These are phyloP conservation scores for Holtermannia corniformis DNA, from an alignment of 768 basidiomycete genomes.

Conservation along the genomic window DNA sequence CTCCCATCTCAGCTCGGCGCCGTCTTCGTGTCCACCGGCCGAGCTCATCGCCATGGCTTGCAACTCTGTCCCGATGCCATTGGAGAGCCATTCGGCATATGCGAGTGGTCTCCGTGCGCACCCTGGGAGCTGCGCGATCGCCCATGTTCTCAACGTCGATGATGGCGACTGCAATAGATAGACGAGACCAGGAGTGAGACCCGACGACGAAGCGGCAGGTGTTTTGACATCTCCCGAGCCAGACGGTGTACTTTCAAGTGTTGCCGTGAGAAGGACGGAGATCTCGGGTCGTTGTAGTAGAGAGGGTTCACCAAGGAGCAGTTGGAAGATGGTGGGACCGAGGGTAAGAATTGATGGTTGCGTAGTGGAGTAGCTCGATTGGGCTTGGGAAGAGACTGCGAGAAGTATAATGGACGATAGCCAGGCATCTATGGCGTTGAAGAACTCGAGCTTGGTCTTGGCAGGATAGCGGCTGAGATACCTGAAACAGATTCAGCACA, in stretches of 20 bases:
- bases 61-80: constrained; percentile 21
- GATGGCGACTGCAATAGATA: constrained; percentile 13
- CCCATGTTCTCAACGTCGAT: constrained; percentile 11
- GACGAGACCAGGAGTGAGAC: constrained; percentile 13
- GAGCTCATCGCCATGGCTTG: constrained; percentile 9
- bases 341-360: constrained; percentile 11
- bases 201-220: constrained; percentile 2
- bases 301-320: constrained; percentile 24
- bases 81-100: constrained; percentile 24
- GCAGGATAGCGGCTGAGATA: constrained; percentile 63
- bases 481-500: constrained; percentile 42
- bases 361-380: constrained; percentile 41
- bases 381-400: constrained; percentile 44
- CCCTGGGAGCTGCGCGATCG: constrained; percentile 14
- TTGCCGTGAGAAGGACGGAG: constrained; percentile 8
- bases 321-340: constrained; percentile 18
- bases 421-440: constrained; percentile 56
- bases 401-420: constrained; percentile 51
- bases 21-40: not conserved
- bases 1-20: constrained; percentile 9
- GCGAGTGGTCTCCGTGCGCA: constrained; percentile 15
- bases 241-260: not conserved
- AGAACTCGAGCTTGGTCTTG: constrained; percentile 52
- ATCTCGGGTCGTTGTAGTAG: constrained; percentile 10
- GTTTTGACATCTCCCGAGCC: not conserved